Base-by-base conservation (phyloP, 2,329 filamentous ascomycete species). In the Ophiostoma sp. region DNA sequence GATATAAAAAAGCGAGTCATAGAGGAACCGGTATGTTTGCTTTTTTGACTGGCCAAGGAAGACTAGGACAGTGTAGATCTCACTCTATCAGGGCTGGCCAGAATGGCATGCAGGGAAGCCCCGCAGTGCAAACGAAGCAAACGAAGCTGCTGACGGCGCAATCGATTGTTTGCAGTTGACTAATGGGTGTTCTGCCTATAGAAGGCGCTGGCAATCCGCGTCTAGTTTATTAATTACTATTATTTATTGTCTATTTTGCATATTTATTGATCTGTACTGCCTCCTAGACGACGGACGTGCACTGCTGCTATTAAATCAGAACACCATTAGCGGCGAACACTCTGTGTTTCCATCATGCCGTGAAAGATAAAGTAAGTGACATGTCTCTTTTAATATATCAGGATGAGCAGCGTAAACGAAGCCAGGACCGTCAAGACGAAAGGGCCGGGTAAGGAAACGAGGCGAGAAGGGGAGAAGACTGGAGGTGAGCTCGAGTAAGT, bases 341-440 rank as follows among this genome's bases (percentile, higher is more conserved):
- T 38, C 55, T 16, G 60, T 64, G 60, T 64, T 42, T 42, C 38
- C 27, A 27, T 7, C 40, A 41, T 62, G 67, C 45, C 40, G 42
- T 44, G 63, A 49, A 63, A 67, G 47, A 44, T 55, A 5, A 42
- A 68, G 67, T 49, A 68, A 18, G 67, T 42, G 63, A 68, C 49
- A 41, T 40, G 49, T 68, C 49, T 65, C 12, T 68, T 60, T 27
- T 49, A 7, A 55, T 55, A 27, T 55, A 55, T 55, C 49, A 8
- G 49, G 47, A 9, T 18, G 27, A 55, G 27, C 49, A 55, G 18
- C 47, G 6, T 27, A 27, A 27, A 55, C 7, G 49, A 55, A 55
- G 49, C 8, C 49, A 11, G 27, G n/a, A 27, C 18, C 12, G 18
- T 27, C 8, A 55, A 9, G 27, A 27, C 18, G n/a, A 2, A 8